A percentile compares a stretch with the other conserved stretches of the same genome.
phyloP scores from a whole-genome alignment of 2,329 filamentous ascomycete genomes.

The Aspergillus sp. region DNA sequence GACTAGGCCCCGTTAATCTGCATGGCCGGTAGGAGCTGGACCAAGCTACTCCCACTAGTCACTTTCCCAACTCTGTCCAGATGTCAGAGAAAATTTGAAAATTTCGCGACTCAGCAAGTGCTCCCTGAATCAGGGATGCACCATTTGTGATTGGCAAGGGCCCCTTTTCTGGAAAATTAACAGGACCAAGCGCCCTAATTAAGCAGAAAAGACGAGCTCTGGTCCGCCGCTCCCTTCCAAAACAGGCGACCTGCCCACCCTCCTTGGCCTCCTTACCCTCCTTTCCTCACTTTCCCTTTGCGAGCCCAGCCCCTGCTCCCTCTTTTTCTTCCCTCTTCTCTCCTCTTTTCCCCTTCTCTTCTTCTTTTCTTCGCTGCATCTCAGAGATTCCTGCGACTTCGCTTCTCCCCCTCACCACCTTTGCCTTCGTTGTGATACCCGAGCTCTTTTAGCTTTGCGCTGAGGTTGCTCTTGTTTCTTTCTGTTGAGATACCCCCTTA shows the following conservation, averaged over 20 bases:
- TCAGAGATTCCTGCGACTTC: constrained; percentile 10
- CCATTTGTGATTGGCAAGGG: neutral
- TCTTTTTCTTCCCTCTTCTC: constrained; percentile 26
- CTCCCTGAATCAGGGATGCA: neutral
- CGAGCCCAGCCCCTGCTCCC: constrained; percentile 13
- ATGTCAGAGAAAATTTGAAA: neutral
- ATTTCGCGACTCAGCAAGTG: neutral
- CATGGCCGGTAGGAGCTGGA: neutral
- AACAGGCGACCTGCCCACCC: constrained; percentile 12
- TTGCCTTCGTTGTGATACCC: constrained; percentile 38
- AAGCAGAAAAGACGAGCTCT: neutral
- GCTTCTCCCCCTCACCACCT: constrained; percentile 16
- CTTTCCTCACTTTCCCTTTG: constrained; percentile 1
- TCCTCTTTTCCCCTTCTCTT: constrained; percentile 24
- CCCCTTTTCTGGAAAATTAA: neutral
- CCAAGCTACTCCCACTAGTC: neutral
- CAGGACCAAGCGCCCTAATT: neutral
- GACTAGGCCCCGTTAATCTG: neutral
- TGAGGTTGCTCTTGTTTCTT: constrained; percentile 29
- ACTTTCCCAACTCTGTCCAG: neutral
- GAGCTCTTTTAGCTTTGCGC: constrained; percentile 38
- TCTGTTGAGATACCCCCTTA: constrained; percentile 37
- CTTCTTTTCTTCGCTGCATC: constrained; percentile 26
- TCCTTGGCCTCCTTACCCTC: constrained; percentile 16
- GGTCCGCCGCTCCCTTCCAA: constrained; percentile 25